Evolutionary conservation across 169 alveolate species (phyloP).

Genomic region (Plasmodium chabaudi): DNA sequence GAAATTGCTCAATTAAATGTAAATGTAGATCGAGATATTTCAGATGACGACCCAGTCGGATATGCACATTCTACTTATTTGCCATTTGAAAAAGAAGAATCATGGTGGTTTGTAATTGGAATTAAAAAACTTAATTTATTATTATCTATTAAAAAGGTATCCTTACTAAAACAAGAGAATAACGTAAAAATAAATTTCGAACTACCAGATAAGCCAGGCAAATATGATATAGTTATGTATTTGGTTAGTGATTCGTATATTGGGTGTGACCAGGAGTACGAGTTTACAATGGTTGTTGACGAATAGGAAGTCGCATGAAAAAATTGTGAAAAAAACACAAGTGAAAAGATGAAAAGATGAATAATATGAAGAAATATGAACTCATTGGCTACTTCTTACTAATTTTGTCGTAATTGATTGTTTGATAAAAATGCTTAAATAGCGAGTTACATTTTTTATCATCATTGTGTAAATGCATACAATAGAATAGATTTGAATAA

Average conservation of each 20-base stretch:
- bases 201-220: constrained; percentile 88
- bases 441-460: constrained; percentile 61
- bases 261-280: constrained; percentile 89
- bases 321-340: too few species aligned
- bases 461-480: constrained; percentile 70
- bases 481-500: constrained; percentile 48
- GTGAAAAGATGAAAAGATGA: too few species aligned
- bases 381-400: too few species aligned
- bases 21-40: constrained; percentile 59
- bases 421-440: constrained; percentile 54
- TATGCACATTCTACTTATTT: constrained; percentile 94
- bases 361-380: too few species aligned
- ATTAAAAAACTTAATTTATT: constrained; percentile 91
- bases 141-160: constrained; percentile 90
- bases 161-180: constrained; percentile 77
- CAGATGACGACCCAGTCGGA: constrained; percentile 87
- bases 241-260: constrained; percentile 89
- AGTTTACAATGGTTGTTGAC: constrained; percentile 31
- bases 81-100: constrained; percentile 97
- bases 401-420: constrained; percentile 8
- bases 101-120: constrained; percentile 99
- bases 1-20: constrained; percentile 64
- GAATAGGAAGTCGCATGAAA: background rate
- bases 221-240: constrained; percentile 84
- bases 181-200: constrained; percentile 84